Conservation (phyloP, 2,329 filamentous ascomycete species). For the Penicillium digitatum region DNA sequence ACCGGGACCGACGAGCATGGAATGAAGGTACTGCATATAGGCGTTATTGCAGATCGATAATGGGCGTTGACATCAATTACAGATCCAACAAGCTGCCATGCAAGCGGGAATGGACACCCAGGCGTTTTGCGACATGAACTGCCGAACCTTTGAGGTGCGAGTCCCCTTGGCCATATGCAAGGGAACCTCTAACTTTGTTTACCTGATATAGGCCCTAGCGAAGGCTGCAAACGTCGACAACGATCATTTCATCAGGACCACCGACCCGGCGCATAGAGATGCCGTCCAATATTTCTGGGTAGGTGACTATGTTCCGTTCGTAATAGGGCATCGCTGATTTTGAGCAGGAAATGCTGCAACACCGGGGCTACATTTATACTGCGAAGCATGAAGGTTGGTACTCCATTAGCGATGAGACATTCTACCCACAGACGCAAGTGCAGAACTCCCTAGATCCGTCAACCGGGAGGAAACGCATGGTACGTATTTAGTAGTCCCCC, state of each 20-base stretch:
- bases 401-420: constrained; percentile 92
- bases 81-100: constrained; percentile 78
- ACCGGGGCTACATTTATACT: constrained; percentile 75
- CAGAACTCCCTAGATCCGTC: constrained; percentile 70
- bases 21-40: constrained; percentile 61
- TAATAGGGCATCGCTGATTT: constrained; percentile 8
- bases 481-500: constrained; percentile 23
- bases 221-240: constrained; percentile 65
- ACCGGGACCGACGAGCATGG: constrained; percentile 98
- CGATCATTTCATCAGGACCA: constrained; percentile 90
- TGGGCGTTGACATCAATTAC: constrained; percentile 16
- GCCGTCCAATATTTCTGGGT: constrained; percentile 89
- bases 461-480: constrained; percentile 79
- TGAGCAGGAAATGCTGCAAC: constrained; percentile 61
- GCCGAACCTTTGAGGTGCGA: constrained; percentile 66
- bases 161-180: not conserved
- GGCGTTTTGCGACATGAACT: constrained; percentile 82
- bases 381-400: constrained; percentile 93
- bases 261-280: constrained; percentile 73
- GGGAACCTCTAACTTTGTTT: not conserved
- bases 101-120: constrained; percentile 68
- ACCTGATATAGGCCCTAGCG: constrained; percentile 57
- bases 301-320: constrained; percentile 14
- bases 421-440: constrained; percentile 76
- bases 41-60: not conserved